These are phyloP conservation scores for Trametes cubensis DNA, from an alignment of 768 basidiomycete genomes.

Conservation along the genomic window DNA sequence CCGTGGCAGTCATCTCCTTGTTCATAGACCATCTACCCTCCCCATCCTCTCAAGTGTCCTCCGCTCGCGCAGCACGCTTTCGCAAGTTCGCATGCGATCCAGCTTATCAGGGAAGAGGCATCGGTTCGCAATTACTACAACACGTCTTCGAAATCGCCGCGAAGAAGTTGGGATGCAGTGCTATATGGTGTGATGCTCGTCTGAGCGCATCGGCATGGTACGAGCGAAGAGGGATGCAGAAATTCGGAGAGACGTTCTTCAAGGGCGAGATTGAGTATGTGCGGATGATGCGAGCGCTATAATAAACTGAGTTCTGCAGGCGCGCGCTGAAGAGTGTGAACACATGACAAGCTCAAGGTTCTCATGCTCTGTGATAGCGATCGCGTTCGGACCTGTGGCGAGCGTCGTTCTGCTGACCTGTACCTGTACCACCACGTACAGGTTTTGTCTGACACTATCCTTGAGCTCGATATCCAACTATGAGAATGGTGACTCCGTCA, in stretches of 20 bases:
- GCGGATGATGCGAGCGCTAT: constrained; percentile 47
- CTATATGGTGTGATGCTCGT: constrained; percentile 64
- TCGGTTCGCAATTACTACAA: constrained; percentile 53
- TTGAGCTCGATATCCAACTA: no score
- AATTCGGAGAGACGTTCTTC: constrained; percentile 55
- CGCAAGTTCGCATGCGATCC: constrained; percentile 64
- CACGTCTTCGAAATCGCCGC: constrained; percentile 43
- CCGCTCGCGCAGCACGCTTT: constrained; percentile 45
- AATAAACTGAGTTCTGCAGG: background rate
- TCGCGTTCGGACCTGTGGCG: no score
- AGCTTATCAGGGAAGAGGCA: constrained; percentile 52
- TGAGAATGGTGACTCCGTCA: no score
- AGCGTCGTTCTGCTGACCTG: no score
- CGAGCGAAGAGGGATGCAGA: constrained; percentile 49
- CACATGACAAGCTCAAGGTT: no score
- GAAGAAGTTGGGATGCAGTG: constrained; percentile 42
- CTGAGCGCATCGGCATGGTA: constrained; percentile 51
- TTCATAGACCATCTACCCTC: constrained; percentile 48
- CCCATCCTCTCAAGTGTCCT: background rate
- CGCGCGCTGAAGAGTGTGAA: no score
- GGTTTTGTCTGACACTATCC: no score
- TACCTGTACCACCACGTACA: no score
- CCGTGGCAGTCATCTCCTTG: constrained; percentile 59
- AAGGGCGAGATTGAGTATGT: constrained; percentile 59
- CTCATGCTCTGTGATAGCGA: no score